These are phyloP conservation scores for Dioscorea zingiberensis DNA, from an alignment of 106 monocot species.

Conservation along the genomic window DNA sequence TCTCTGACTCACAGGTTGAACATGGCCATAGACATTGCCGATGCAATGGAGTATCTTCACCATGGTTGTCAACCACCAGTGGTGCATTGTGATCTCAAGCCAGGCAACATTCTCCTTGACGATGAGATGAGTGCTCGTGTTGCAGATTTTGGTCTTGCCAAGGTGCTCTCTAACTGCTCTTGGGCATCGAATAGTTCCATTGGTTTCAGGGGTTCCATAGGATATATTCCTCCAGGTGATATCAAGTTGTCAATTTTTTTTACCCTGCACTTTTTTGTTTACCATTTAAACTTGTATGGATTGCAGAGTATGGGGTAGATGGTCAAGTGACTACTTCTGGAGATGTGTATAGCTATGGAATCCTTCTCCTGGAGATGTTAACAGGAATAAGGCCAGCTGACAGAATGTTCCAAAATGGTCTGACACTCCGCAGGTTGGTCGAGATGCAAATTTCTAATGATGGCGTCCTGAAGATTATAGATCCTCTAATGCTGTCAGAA, in stretches of 20 bases:
- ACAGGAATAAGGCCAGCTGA: constrained; percentile 19
- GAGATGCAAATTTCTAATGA: constrained; percentile 4
- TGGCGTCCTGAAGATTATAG: constrained; percentile 21
- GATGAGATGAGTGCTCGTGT: constrained; percentile 45
- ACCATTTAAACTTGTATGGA: background rate
- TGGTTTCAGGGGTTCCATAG: constrained; percentile 58
- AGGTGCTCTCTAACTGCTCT: constrained; percentile 17
- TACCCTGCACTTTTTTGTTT: too few species aligned
- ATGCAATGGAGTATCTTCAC: constrained; percentile 53
- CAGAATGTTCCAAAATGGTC: constrained; percentile 12
- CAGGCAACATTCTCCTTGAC: constrained; percentile 45
- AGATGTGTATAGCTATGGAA: constrained; percentile 31
- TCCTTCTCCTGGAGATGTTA: constrained; percentile 25
- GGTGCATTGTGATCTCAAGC: constrained; percentile 54
- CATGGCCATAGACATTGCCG: constrained; percentile 41
- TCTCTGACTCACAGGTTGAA: constrained; percentile 24
- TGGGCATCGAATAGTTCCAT: constrained; percentile 9
- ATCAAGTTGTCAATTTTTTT: too few species aligned
- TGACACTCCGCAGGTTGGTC: constrained; percentile 13
- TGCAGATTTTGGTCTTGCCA: constrained; percentile 66
- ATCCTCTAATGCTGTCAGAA: constrained; percentile 8
- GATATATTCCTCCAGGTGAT: constrained; percentile 75
- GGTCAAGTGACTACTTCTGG: constrained; percentile 11
- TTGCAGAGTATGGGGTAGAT: constrained; percentile 26
- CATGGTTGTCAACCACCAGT: constrained; percentile 16